Base-by-base conservation (phyloP, 768 basidiomycete genomes). In the Naganishia onofrii region DNA sequence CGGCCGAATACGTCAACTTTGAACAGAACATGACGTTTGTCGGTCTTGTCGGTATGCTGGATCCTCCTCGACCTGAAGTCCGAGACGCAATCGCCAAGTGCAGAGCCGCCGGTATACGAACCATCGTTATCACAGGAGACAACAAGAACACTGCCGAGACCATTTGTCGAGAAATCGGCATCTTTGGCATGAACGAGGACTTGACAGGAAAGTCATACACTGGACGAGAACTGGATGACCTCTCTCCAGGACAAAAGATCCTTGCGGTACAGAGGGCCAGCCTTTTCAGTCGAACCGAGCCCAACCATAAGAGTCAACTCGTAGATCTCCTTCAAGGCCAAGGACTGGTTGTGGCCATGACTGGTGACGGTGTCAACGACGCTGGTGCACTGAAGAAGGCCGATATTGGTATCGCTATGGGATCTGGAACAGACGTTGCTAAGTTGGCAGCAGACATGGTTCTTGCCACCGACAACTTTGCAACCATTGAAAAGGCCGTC, bases 371-470 rank as follows among this genome's bases (percentile, higher is more conserved):
- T 75, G 96, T 99, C 69, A 99, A 99, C 74, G 95, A 99, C 76
- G 95, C 96, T 2, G 94, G 94, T 38, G 96, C 95, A 0, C 82
- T 99, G 76, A 94, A 95, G 81, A 94, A 90, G 82, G 96, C 95
- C 15, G 93, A 95, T 76, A 99, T 99, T 76, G 95, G 95, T 80
- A 90, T 99, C 65, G 94, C 95, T 3, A 99, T 99, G 95, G 95
- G 95, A 55, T 94, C 92, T 69, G 95, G 95, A 66, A 99, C 96
- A 0, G 96, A 99, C 79, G 95, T 99, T 52, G 95, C 95, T 71
- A 98, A 97, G 82, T 84, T 96, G 70, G 96, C 95, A 4, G 92
- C 95, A 9, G 95, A 99, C 81, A 95, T 99, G 93, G 93, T 99
- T 0, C 70, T 82, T 2, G 80, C 80, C 28, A 81, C 75, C 80